Evolutionary conservation across 2,329 filamentous ascomycete genomes (phyloP).

Genomic region (Calonectria pseudoreteaudii): DNA sequence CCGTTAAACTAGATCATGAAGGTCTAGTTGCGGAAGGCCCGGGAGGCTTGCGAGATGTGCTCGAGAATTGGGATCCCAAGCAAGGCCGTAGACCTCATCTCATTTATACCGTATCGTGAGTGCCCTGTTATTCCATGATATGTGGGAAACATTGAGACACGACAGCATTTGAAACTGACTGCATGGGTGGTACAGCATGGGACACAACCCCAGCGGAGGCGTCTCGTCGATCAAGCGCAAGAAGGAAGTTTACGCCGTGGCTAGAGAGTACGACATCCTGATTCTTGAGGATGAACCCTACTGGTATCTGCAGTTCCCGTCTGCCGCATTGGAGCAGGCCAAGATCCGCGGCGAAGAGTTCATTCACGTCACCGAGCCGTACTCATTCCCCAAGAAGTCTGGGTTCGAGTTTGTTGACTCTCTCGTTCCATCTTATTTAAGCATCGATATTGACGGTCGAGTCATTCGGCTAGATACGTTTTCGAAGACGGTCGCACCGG

Average conservation of each 20-base stretch:
- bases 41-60: constrained; percentile 80
- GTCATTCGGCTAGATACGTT: constrained; percentile 94
- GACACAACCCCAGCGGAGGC: constrained; percentile 88
- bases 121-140: constrained; percentile 37
- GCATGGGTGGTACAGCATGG: constrained; percentile 51
- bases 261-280: constrained; percentile 86
- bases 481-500: constrained; percentile 91
- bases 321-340: constrained; percentile 67
- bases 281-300: constrained; percentile 97
- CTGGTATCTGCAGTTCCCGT: constrained; percentile 93
- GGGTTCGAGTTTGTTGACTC: constrained; percentile 86
- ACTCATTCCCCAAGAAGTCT: constrained; percentile 54
- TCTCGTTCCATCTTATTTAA: constrained; percentile 84
- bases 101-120: constrained; percentile 90
- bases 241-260: constrained; percentile 83
- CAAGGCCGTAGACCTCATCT: constrained; percentile 83
- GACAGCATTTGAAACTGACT: constrained; percentile 8
- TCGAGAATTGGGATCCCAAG: constrained; percentile 83
- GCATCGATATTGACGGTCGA: constrained; percentile 84
- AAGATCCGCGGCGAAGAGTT: constrained; percentile 56
- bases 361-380: constrained; percentile 46
- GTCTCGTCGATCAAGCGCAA: constrained; percentile 79
- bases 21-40: constrained; percentile 82
- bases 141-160: not conserved
- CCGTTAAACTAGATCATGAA: constrained; percentile 80